Percentiles rank a stretch among this genome's conserved stretches.
Evolutionary conservation across 2,329 filamentous ascomycete genomes (phyloP).

Genomic region (Phaeosphaeriaceae sp.): DNA sequence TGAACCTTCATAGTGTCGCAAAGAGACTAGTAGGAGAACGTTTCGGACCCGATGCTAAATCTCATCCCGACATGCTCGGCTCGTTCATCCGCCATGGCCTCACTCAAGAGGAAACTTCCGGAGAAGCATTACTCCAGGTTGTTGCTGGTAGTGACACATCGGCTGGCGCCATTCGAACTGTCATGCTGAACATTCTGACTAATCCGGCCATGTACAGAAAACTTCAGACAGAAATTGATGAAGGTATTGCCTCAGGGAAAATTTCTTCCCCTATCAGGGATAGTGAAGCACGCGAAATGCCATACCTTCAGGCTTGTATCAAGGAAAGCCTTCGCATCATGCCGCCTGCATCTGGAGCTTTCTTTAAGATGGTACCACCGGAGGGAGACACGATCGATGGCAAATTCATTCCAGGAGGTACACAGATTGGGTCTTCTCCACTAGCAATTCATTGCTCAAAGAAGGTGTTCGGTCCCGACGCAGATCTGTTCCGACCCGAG

Average conservation of each 20-base stretch:
- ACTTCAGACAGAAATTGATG: slow-evolving; percentile 54
- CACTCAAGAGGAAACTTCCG: slow-evolving; percentile 49
- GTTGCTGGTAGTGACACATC: slow-evolving; percentile 65
- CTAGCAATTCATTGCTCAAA: slow-evolving; percentile 18
- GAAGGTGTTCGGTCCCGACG: slow-evolving; percentile 25
- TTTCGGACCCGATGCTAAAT: slow-evolving; percentile 52
- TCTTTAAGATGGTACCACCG: slow-evolving; percentile 47
- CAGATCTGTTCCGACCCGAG: slow-evolving; percentile 25
- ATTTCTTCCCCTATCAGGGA: slow-evolving; percentile 49
- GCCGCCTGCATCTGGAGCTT: slow-evolving; percentile 19
- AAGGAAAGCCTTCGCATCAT: slow-evolving; percentile 39
- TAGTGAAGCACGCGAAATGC: slow-evolving; percentile 23
- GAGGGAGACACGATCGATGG: slow-evolving; percentile 26
- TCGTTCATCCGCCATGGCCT: slow-evolving; percentile 57
- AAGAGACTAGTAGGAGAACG: slow-evolving; percentile 55
- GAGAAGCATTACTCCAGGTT: slow-evolving; percentile 53
- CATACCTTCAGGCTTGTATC: slow-evolving; percentile 40
- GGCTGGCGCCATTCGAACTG: slow-evolving; percentile 59
- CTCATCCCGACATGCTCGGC: slow-evolving; percentile 58
- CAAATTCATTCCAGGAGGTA: slow-evolving; percentile 32
- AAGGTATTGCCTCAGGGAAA: slow-evolving; percentile 43
- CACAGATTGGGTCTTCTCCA: slow-evolving; percentile 15
- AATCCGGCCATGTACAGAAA: slow-evolving; percentile 52
- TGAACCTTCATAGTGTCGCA: slow-evolving; percentile 42
- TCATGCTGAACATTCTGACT: slow-evolving; percentile 58